These are phyloP conservation scores for Cordyceps tenuipes DNA, from an alignment of 2,329 filamentous ascomycete genomes.

Conservation along the genomic window DNA sequence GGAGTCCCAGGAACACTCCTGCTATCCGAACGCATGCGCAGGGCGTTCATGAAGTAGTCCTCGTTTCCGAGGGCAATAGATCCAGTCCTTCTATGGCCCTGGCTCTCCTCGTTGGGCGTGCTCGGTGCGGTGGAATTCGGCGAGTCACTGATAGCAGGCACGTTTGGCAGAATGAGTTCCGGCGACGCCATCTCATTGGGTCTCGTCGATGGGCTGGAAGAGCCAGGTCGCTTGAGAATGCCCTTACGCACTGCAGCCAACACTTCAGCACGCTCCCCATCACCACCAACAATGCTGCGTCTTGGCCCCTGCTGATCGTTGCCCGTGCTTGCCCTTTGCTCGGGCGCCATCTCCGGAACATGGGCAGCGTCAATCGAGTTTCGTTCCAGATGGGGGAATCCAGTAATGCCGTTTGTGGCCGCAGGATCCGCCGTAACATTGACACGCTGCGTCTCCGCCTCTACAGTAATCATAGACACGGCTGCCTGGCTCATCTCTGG, in stretches of 20 bases:
- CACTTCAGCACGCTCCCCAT: conserved; percentile 83
- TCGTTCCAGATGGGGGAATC: conserved; percentile 75
- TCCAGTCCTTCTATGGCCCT: conserved; percentile 57
- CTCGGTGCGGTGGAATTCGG: conserved; percentile 79
- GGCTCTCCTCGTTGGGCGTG: conserved; percentile 73
- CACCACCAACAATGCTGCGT: conserved; percentile 86
- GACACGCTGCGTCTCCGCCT: conserved; percentile 37
- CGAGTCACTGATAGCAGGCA: conserved; percentile 62
- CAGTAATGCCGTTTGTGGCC: conserved; percentile 61
- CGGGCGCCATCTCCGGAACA: conserved; percentile 34
- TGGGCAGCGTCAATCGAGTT: conserved; percentile 66
- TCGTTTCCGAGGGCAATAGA: conserved; percentile 70
- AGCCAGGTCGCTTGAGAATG: conserved; percentile 74
- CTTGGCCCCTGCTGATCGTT: conserved; percentile 54
- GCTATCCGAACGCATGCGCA: conserved; percentile 65
- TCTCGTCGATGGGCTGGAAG: conserved; percentile 58
- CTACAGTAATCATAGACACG: conserved; percentile 83
- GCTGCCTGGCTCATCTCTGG: conserved; percentile 67
- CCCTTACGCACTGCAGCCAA: conserved; percentile 90
- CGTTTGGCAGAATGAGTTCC: conserved; percentile 50
- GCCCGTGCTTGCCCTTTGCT: conserved; percentile 47
- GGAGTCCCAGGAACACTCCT: conserved; percentile 78
- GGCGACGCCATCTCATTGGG: conserved; percentile 46
- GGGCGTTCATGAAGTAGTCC: conserved; percentile 79
- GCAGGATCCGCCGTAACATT: conserved; percentile 51